Conservation (phyloP, 2,329 filamentous ascomycete genomes). For the Penicillium sp. region DNA sequence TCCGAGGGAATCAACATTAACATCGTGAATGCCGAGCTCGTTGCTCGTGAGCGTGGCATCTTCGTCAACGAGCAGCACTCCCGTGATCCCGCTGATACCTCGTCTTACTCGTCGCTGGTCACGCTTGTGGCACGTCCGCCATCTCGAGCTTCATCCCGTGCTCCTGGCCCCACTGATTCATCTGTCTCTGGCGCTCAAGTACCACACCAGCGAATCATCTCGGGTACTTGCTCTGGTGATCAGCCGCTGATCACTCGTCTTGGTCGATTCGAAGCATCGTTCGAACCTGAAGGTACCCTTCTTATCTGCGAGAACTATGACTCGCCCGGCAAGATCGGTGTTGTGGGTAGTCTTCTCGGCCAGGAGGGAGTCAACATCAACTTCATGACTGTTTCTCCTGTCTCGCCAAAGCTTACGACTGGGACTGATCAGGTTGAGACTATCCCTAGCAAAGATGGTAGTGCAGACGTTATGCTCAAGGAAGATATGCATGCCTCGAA, state of each 20-base stretch:
- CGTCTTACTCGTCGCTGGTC: constrained; percentile 70
- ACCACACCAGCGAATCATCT: constrained; percentile 59
- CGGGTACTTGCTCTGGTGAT: constrained; percentile 47
- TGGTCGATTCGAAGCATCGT: constrained; percentile 74
- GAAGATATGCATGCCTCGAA: constrained; percentile 41
- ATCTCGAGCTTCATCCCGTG: constrained; percentile 43
- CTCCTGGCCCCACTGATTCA: constrained; percentile 35
- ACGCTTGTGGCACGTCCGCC: constrained; percentile 65
- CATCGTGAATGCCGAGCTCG: constrained; percentile 79
- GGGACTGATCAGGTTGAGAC: background rate
- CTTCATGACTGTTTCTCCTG: constrained; percentile 75
- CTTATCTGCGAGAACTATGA: constrained; percentile 85
- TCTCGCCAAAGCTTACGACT: constrained; percentile 30
- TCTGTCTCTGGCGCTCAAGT: constrained; percentile 8
- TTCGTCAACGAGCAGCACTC: constrained; percentile 75
- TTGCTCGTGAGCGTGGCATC: constrained; percentile 78
- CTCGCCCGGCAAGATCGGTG: constrained; percentile 80
- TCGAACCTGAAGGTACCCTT: constrained; percentile 74
- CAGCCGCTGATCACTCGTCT: constrained; percentile 70
- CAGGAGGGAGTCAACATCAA: constrained; percentile 76
- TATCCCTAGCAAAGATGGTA: constrained; percentile 14
- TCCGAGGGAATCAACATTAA: constrained; percentile 73
- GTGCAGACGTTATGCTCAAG: background rate
- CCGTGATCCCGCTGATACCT: constrained; percentile 64
- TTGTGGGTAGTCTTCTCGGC: constrained; percentile 74